Percentiles rank a stretch among this genome's conserved stretches.
Conservation (phyloP, 805 yeast genomes). For the Jamesozyma rosinii region DNA sequence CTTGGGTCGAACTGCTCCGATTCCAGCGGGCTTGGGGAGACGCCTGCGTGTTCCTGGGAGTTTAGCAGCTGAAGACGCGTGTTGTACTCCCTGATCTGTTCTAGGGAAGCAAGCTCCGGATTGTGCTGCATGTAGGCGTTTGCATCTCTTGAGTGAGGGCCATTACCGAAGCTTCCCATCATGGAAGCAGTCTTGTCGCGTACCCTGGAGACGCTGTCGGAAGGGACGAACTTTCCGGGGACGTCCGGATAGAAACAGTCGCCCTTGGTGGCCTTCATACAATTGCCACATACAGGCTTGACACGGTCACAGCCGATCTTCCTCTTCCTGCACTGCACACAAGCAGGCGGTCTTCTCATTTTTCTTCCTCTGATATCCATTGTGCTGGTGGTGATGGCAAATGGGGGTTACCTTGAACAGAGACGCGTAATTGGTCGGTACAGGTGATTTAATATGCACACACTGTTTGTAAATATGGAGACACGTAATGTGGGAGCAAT, state of each 20-base stretch:
- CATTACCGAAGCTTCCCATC: not conserved
- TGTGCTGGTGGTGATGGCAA: too few relatives aligned
- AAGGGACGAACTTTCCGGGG: conserved; percentile 21
- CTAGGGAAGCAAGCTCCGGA: conserved; percentile 23
- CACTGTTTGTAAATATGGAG: too few relatives aligned
- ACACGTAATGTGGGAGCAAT: too few relatives aligned
- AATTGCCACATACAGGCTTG: conserved; percentile 36
- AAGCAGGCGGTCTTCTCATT: conserved; percentile 14
- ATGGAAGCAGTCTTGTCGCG: not conserved
- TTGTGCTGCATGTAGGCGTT: conserved; percentile 6
- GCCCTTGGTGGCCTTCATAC: conserved; percentile 22
- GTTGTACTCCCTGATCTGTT: conserved; percentile 26
- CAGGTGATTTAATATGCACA: too few relatives aligned
- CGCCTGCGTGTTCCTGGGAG: conserved; percentile 11
- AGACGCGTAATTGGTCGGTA: too few relatives aligned
- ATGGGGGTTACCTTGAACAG: too few relatives aligned
- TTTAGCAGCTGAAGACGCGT: conserved; percentile 22
- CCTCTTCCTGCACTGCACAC: conserved; percentile 27
- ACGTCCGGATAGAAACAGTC: conserved; percentile 28
- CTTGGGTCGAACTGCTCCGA: conserved; percentile 22
- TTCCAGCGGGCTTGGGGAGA: conserved; percentile 15
- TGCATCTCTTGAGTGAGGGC: conserved; percentile 6
- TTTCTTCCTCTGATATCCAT: conserved; percentile 14
- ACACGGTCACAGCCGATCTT: conserved; percentile 37
- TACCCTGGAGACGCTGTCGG: conserved; percentile 7